Percentiles rank a stretch among this genome's conserved stretches.
These are phyloP conservation scores for Omphalea diandra DNA, from an alignment of 441 rosid genomes.

Conservation along the genomic window DNA sequence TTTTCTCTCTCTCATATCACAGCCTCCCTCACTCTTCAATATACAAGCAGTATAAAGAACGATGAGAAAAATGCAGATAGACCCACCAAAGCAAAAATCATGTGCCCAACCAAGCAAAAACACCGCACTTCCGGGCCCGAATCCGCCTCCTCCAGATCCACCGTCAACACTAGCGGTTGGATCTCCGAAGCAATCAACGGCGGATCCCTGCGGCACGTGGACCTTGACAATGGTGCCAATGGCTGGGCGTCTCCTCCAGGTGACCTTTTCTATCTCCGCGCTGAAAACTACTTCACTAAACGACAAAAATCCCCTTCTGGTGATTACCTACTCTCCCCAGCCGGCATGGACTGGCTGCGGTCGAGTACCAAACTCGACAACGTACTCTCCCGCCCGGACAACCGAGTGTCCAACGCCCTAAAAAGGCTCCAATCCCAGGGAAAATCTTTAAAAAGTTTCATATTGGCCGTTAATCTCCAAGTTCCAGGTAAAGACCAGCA, in stretches of 20 bases:
- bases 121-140: slow-evolving; percentile 35
- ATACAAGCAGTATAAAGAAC: too few relatives aligned
- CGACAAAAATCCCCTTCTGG: slow-evolving; percentile 68
- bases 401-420: slow-evolving; percentile 66
- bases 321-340: slow-evolving; percentile 71
- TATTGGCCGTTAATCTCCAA: slow-evolving; percentile 72
- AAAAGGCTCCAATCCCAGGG: slow-evolving; percentile 48
- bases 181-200: slow-evolving; percentile 54
- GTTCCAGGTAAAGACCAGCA: slow-evolving; percentile 63
- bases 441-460: slow-evolving; percentile 53
- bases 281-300: slow-evolving; percentile 48
- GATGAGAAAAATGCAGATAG: too few relatives aligned
- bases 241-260: slow-evolving; percentile 95
- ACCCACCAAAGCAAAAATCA: slow-evolving; percentile 10
- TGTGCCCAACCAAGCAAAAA: slow-evolving; percentile 48
- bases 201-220: slow-evolving; percentile 60
- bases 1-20: background rate
- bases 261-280: slow-evolving; percentile 68
- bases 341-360: slow-evolving; percentile 89
- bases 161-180: slow-evolving; percentile 40
- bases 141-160: slow-evolving; percentile 27
- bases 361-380: slow-evolving; percentile 57
- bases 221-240: slow-evolving; percentile 59
- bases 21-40: background rate
- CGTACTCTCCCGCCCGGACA: slow-evolving; percentile 71